Conservation (phyloP, 2,329 filamentous ascomycete species). For the Ophiostoma piceae region DNA sequence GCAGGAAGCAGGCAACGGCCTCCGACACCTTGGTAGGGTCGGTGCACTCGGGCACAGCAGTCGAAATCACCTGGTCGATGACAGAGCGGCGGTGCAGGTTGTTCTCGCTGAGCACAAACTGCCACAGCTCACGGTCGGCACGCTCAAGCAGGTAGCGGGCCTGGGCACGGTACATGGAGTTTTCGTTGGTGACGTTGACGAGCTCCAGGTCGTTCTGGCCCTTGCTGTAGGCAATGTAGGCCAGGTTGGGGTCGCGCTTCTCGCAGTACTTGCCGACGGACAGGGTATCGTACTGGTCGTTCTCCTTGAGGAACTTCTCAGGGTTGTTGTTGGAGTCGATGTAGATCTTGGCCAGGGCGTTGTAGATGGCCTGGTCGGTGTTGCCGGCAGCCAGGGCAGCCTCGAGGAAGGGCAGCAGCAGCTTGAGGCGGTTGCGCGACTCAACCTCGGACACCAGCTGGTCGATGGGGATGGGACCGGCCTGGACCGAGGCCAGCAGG, state of each 20-base stretch:
- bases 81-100: conserved; percentile 92
- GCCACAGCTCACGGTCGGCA: conserved; percentile 85
- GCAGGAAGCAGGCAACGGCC: conserved; percentile 88
- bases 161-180: conserved; percentile 99
- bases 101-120: conserved; percentile 89
- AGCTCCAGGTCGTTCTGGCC: conserved; percentile 96
- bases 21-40: conserved; percentile 94
- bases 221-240: conserved; percentile 91
- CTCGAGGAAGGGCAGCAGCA: conserved; percentile 93
- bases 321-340: conserved; percentile 98
- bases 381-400: conserved; percentile 83
- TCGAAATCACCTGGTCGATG: conserved; percentile 92
- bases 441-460: conserved; percentile 94
- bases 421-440: conserved; percentile 87
- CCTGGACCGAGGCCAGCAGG: conserved; percentile 76
- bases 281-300: conserved; percentile 91
- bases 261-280: conserved; percentile 96
- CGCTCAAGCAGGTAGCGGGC: conserved; percentile 90
- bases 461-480: conserved; percentile 83
- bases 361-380: conserved; percentile 94
- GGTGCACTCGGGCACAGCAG: conserved; percentile 84
- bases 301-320: conserved; percentile 95
- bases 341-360: conserved; percentile 97
- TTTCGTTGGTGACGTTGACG: conserved; percentile 97
- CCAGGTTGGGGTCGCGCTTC: conserved; percentile 94